Evolutionary conservation across 345 rosid species (phyloP).

Genomic region (Erucastrum elatum): DNA sequence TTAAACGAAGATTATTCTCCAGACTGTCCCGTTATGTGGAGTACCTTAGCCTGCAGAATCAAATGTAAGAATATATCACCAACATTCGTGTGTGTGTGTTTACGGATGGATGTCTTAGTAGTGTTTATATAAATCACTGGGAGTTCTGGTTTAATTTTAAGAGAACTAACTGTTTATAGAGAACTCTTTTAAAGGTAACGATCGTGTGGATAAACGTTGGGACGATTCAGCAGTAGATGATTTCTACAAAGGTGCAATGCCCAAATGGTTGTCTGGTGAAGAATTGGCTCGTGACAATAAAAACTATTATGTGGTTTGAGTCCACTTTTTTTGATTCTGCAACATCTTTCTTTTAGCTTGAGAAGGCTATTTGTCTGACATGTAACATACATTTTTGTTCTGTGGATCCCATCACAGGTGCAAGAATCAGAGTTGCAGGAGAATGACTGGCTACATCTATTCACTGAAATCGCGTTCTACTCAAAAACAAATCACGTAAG

Average conservation of each 20-base stretch:
- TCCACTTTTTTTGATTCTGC: neutral
- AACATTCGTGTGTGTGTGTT: no score
- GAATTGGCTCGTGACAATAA: neutral
- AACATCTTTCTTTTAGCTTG: neutral
- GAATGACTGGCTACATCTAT: constrained; percentile 15
- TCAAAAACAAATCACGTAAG: neutral
- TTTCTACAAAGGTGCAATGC: neutral
- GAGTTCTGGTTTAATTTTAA: neutral
- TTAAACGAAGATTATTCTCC: neutral
- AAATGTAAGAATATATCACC: neutral
- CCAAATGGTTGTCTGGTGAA: constrained; percentile 17
- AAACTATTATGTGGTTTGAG: constrained; percentile 12
- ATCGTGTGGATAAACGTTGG: neutral
- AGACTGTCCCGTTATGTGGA: neutral
- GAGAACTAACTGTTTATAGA: neutral
- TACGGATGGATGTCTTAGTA: no score
- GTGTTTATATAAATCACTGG: neutral
- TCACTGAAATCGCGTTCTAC: neutral
- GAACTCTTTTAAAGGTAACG: neutral
- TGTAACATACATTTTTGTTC: neutral
- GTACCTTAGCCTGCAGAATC: neutral
- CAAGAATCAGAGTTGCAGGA: constrained; percentile 17
- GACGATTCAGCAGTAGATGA: neutral
- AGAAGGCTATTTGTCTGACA: neutral
- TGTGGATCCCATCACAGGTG: constrained; percentile 3